These are phyloP conservation scores for Lepiota venenata DNA, from an alignment of 768 basidiomycete genomes.

Conservation along the genomic window DNA sequence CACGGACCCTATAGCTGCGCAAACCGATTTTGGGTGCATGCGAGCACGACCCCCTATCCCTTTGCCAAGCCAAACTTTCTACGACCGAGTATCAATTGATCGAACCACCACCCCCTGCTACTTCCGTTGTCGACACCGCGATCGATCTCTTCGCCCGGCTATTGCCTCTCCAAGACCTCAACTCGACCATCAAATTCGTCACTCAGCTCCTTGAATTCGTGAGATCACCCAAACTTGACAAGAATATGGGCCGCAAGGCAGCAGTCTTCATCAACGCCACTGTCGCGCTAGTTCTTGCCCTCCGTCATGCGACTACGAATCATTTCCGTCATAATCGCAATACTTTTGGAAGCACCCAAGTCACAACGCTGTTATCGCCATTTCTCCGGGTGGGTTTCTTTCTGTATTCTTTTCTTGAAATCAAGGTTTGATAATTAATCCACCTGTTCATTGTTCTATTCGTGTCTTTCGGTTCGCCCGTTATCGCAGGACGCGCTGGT, in stretches of 20 bases:
- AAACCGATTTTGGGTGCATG: constrained; percentile 79
- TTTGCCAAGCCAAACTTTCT: constrained; percentile 51
- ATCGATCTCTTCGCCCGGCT: constrained; percentile 84
- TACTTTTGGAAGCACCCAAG: constrained; percentile 60
- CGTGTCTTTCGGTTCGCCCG: background rate
- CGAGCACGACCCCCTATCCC: constrained; percentile 80
- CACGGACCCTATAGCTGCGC: constrained; percentile 45
- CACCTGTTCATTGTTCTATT: no score
- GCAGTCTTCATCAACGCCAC: constrained; percentile 82
- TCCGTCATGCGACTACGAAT: constrained; percentile 52
- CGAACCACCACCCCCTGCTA: constrained; percentile 73
- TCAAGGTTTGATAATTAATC: constrained; percentile 6
- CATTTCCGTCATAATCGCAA: constrained; percentile 61
- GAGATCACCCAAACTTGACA: constrained; percentile 77
- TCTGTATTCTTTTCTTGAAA: background rate
- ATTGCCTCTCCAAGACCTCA: constrained; percentile 72
- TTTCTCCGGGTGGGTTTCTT: constrained; percentile 66
- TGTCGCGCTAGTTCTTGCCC: constrained; percentile 66
- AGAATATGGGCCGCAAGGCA: constrained; percentile 81
- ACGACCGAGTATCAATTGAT: constrained; percentile 43
- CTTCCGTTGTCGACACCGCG: constrained; percentile 83
- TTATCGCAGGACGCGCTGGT: constrained; percentile 66
- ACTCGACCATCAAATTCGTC: constrained; percentile 51
- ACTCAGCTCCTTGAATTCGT: constrained; percentile 60
- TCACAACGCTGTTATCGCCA: constrained; percentile 57